Conservation (phyloP, 148 eudicot species). For the Salicornia ramosissima region DNA sequence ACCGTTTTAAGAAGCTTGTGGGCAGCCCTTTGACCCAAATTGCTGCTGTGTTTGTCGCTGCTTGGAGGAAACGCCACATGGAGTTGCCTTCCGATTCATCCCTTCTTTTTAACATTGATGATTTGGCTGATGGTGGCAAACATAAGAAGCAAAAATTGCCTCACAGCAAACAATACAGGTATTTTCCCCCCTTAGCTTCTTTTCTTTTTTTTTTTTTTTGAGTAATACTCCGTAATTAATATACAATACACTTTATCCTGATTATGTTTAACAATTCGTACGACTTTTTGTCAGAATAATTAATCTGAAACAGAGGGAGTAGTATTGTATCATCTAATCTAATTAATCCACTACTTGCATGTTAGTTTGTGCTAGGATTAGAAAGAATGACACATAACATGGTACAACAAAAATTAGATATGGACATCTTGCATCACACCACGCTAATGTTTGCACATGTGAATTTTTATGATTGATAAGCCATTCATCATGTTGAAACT, state of each 20-base stretch:
- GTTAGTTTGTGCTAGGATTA: slow-evolving; percentile 6
- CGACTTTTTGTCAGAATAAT: too few species aligned
- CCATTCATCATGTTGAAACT: too few species aligned
- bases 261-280: too few species aligned
- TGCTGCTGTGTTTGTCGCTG: slow-evolving; percentile 37
- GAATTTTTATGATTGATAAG: background rate
- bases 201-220: background rate
- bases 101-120: slow-evolving; percentile 27
- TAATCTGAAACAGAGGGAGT: too few species aligned
- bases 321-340: too few species aligned
- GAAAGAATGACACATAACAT: slow-evolving; percentile 1
- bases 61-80: slow-evolving; percentile 35
- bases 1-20: slow-evolving; percentile 42
- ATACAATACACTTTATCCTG: too few species aligned
- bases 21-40: slow-evolving; percentile 48
- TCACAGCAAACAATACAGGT: slow-evolving; percentile 75
- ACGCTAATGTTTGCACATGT: slow-evolving; percentile 1
- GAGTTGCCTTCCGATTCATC: slow-evolving; percentile 37
- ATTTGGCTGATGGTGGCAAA: slow-evolving; percentile 23
- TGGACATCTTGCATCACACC: background rate
- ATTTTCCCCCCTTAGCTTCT: slow-evolving; percentile 16
- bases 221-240: background rate
- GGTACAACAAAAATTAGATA: background rate
- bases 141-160: slow-evolving; percentile 60
- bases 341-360: background rate